Percentiles rank a stretch among this genome's conserved stretches.
These are phyloP conservation scores for Trypanosoma theileri DNA, from an alignment of 208 protist species.

Conservation along the genomic window DNA sequence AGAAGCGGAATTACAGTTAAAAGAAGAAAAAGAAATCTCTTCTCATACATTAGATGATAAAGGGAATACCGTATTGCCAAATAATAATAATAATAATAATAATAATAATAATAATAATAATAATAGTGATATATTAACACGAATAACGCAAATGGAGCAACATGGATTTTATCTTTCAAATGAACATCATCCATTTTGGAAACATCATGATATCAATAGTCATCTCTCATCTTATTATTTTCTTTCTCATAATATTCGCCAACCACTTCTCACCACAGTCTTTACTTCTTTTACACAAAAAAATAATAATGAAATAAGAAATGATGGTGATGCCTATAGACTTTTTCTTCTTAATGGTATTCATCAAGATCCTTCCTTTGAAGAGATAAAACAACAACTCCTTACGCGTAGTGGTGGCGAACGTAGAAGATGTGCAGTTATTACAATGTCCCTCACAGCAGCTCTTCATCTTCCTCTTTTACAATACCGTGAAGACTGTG, in stretches of 20 bases:
- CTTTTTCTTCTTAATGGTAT: conserved; percentile 18
- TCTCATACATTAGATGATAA: no score
- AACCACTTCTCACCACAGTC: conserved; percentile 8
- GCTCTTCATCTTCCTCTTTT: conserved; percentile 18
- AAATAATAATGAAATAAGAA: background rate
- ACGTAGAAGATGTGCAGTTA: background rate
- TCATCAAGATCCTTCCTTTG: conserved; percentile 19
- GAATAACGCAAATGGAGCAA: conserved; percentile 20
- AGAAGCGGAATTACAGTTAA: background rate
- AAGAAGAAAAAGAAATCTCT: background rate
- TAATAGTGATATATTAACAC: conserved; percentile 6
- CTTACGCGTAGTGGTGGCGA: conserved; percentile 3
- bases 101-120: no score
- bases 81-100: no score
- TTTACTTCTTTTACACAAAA: background rate
- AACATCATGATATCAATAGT: background rate
- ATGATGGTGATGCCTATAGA: background rate
- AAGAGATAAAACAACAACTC: conserved; percentile 7
- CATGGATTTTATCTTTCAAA: conserved; percentile 19
- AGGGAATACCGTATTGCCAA: no score
- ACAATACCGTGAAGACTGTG: background rate
- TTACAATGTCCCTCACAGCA: conserved; percentile 3
- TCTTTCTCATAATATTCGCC: conserved; percentile 10
- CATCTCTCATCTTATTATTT: conserved; percentile 4
- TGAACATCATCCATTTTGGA: conserved; percentile 4